Evolutionary conservation across 345 rosid genomes (phyloP), one percentile per base, ranked within the genome.

Genomic region (Eucalyptus decipiens): DNA sequence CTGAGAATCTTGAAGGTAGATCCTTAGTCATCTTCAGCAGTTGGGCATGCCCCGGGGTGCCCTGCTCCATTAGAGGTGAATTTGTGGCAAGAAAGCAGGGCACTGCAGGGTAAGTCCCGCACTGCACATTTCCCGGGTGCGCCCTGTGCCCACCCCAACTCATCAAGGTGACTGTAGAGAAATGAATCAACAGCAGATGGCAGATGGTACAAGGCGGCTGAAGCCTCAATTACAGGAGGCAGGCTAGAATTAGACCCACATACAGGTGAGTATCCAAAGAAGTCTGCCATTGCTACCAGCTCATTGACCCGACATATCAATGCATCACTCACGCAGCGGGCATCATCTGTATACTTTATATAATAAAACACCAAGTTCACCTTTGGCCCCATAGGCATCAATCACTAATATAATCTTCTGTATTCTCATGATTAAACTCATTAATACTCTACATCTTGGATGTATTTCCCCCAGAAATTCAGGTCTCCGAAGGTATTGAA

Each of bases 291-390:
- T 30, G 99, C 94, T 89, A 97, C 96, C 80, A 95, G 90, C 90
- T 97, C 97, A 81, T 91, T 90, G 86, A 91, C 92, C 88, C 98
- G 97, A 90, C 91, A 95, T 98, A 98, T 96, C 65, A 97, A 88
- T 90, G 99, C 98, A 91, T 98, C 98, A 92, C 96, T 96, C 99
- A 96, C 95, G 47, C 96, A 91, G 91, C 95, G 97, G 45, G 99
- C 99, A 56, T 97, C 99, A 88, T 97, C 99, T 96, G 95, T 94
- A 91, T 96, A 97, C 92, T 97, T 97, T 97, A 12, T 97, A 97
- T 90, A 97, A 93, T 90, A 97, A 97, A 92, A 96, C 93, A 88
- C 99, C 99, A 43, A 97, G 95, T 93, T 97, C 99, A 88, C 99
- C 99, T 95, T 97, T 95, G 17, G 98, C 98, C 86, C 98, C 98